Evolutionary conservation across 495 filamentous ascomycete genomes (phyloP), one percentile per base, ranked within the genome.

Genomic region (Penicillium waksmanii): DNA sequence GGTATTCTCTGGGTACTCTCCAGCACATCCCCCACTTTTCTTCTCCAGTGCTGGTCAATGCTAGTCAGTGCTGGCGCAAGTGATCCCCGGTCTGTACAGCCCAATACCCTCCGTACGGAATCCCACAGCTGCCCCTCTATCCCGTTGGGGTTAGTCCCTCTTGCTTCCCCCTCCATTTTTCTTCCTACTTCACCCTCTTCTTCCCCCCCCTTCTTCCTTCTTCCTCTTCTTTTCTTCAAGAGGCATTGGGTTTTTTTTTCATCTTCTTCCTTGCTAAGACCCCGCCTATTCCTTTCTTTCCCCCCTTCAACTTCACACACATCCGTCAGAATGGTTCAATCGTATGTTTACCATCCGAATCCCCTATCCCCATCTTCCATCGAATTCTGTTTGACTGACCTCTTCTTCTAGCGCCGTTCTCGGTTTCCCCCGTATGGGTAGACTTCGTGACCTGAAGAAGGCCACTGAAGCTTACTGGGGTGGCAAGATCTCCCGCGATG

Each of bases 371-470:
- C 51, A 70, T 61, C 67, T 66, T 53, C n/a, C 9, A n/a, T 51
- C n/a, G 33, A 42, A 42, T 25, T 51, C 38, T 19, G 42, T 17
- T 64, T 77, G 51, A 72, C 61, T 21, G 7, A 3, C 18, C 12
- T n/a, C 34, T 38, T 25, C 35, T 38, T 12, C 11, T 38, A 77
- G 72, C 62, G 84, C 89, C 48, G 78, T 92, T 75, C 85, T 93
- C 64, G 89, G 88, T 72, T 92, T 93, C 82, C 89, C 89, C 78
- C 95, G 95, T 75, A 97, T 97, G 91, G 95, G 95, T 80, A 90
- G 83, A 70, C 92, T 96, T 79, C 89, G 95, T 85, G 96, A 98
- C 84, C 89, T 98, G 73, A 98, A 98, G 90, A 98, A 98, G 86
- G 95, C 95, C 70, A 97, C 91, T 57, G 95, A 98, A 80, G 89